Evolutionary conservation across 768 basidiomycete genomes (phyloP).

Genomic region (Trichaptum fuscoviolaceum): DNA sequence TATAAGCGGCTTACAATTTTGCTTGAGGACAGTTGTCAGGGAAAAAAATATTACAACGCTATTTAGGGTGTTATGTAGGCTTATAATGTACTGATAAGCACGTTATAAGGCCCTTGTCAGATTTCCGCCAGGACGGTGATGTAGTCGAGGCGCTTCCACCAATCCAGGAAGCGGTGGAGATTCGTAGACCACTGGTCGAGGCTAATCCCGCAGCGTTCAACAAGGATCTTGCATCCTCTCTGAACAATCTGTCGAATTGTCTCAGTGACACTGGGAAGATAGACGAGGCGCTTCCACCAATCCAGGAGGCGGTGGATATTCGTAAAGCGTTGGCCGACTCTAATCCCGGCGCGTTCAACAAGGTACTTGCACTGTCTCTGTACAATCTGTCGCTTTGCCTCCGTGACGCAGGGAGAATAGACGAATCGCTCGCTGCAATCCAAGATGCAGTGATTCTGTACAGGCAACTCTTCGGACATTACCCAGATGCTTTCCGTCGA

Average conservation of each 20-base stretch:
- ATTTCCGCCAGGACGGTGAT: too few species aligned
- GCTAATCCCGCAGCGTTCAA: neutral
- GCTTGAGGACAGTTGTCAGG: too few species aligned
- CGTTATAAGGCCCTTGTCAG: too few species aligned
- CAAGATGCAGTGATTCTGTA: slow-evolving; percentile 9
- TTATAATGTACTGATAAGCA: too few species aligned
- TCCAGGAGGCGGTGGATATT: slow-evolving; percentile 9
- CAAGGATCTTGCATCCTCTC: neutral
- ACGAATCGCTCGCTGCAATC: slow-evolving; percentile 10
- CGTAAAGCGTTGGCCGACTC: slow-evolving; percentile 5
- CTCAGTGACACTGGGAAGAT: neutral
- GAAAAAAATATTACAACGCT: too few species aligned
- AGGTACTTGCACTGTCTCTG: slow-evolving; percentile 7
- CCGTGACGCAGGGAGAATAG: neutral
- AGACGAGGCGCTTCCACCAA: slow-evolving; percentile 11
- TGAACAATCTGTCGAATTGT: slow-evolving; percentile 6
- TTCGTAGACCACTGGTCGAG: neutral
- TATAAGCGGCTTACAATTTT: too few species aligned
- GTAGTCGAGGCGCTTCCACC: slow-evolving; percentile 11
- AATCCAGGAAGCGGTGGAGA: neutral
- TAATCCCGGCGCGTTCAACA: neutral
- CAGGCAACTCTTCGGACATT: too few species aligned
- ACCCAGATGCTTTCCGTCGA: too few species aligned
- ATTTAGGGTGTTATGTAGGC: too few species aligned
- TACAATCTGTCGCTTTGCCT: slow-evolving; percentile 7